Conservation (phyloP, 2,329 filamentous ascomycete genomes). For the Zalaria sp. region DNA sequence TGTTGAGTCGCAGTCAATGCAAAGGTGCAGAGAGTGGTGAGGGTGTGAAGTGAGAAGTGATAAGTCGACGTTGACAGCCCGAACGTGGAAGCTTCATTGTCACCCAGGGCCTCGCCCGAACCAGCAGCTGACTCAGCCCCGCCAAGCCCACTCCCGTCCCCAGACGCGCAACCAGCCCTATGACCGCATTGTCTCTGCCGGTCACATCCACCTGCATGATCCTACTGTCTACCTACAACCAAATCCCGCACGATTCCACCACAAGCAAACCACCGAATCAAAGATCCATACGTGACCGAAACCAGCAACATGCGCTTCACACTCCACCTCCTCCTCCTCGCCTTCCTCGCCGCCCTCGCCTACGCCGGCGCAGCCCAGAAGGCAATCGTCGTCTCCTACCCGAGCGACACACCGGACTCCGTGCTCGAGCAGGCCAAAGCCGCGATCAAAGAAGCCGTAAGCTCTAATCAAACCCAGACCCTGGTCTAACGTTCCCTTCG, state of each 20-base stretch:
- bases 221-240: no score
- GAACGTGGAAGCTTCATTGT: no score
- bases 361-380: constrained; percentile 49
- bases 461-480: constrained; percentile 10
- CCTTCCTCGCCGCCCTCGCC: constrained; percentile 41
- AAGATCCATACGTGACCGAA: no score
- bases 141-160: no score
- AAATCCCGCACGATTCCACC: neutral
- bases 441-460: constrained; percentile 50
- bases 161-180: neutral
- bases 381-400: constrained; percentile 66
- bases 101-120: no score
- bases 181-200: neutral
- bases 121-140: no score
- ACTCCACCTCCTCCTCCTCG: constrained; percentile 10
- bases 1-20: no score
- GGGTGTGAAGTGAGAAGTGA: no score
- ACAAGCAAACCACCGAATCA: constrained; percentile 4
- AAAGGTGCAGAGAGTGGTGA: no score
- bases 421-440: constrained; percentile 59
- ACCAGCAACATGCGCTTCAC: constrained; percentile 15
- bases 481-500: neutral
- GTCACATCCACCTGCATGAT: no score
- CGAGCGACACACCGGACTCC: constrained; percentile 50
- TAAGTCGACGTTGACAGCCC: no score